phyloP scores from a whole-genome alignment of 768 basidiomycete species.

The Rubroboletus pulcherrimus region DNA sequence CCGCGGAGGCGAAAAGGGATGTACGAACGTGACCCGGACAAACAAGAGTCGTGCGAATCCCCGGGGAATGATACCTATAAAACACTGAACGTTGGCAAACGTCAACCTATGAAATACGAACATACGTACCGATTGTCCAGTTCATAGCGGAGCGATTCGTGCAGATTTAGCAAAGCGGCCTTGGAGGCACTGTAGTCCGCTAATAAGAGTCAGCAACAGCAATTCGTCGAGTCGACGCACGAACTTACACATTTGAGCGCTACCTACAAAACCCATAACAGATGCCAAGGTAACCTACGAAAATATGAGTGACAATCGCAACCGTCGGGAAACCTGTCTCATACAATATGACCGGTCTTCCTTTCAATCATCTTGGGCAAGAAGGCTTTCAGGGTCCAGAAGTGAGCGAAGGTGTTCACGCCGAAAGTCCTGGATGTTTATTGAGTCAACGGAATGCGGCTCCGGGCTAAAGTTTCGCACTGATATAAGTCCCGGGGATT shows the following conservation, averaged over 20 bases:
- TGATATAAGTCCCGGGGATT: conserved; percentile 72
- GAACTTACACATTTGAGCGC: conserved; percentile 70
- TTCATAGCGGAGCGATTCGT: conserved; percentile 85
- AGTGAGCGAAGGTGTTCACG: conserved; percentile 85
- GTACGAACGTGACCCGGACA: conserved; percentile 79
- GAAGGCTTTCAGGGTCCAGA: conserved; percentile 91
- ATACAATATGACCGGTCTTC: conserved; percentile 81
- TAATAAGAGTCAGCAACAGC: conserved; percentile 28
- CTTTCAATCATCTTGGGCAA: conserved; percentile 79
- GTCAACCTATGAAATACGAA: background rate
- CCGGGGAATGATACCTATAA: conserved; percentile 62
- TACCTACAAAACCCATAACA: conserved; percentile 65
- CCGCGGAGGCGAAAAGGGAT: conserved; percentile 64
- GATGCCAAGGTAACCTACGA: conserved; percentile 74
- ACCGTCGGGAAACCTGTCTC: conserved; percentile 22
- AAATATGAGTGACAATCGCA: conserved; percentile 12
- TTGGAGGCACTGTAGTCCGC: conserved; percentile 93
- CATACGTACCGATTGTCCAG: conserved; percentile 66
- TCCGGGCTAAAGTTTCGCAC: conserved; percentile 61
- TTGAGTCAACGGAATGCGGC: background rate
- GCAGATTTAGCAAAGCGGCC: conserved; percentile 76
- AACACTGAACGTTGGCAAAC: background rate
- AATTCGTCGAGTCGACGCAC: background rate
- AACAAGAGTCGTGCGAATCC: conserved; percentile 85
- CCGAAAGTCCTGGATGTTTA: conserved; percentile 66